These are phyloP conservation scores for Talaromyces sp. DNA, from an alignment of 2,329 filamentous ascomycete species.

Conservation along the genomic window DNA sequence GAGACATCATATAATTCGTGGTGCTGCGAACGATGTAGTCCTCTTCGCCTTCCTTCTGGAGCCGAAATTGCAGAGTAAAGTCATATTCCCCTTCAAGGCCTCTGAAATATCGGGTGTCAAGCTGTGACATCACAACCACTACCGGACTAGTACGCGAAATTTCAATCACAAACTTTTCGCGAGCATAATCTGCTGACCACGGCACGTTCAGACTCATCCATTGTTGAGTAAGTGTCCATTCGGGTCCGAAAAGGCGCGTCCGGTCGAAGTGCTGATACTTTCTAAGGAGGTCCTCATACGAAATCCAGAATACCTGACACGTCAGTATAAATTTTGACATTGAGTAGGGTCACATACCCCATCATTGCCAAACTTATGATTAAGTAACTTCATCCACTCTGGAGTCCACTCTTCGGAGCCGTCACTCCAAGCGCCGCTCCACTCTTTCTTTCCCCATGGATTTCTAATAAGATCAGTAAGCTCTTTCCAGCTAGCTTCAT, in stretches of 20 bases:
- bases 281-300: slow-evolving; percentile 56
- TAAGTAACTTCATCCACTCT: slow-evolving; percentile 69
- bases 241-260: slow-evolving; percentile 58
- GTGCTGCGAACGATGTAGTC: slow-evolving; percentile 58
- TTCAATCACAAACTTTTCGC: slow-evolving; percentile 58
- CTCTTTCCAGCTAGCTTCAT: not conserved
- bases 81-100: slow-evolving; percentile 57
- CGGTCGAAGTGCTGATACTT: slow-evolving; percentile 61
- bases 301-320: slow-evolving; percentile 56
- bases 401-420: slow-evolving; percentile 82
- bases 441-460: slow-evolving; percentile 77
- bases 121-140: slow-evolving; percentile 57
- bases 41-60: slow-evolving; percentile 59
- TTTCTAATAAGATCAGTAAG: slow-evolving; percentile 52
- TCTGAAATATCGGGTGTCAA: slow-evolving; percentile 60
- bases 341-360: slow-evolving; percentile 45
- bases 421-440: slow-evolving; percentile 78
- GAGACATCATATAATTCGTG: slow-evolving; percentile 60
- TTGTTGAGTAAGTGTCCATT: slow-evolving; percentile 59
- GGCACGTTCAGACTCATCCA: slow-evolving; percentile 61
- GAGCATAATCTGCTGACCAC: slow-evolving; percentile 60
- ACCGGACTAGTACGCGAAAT: slow-evolving; percentile 52
- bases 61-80: slow-evolving; percentile 57
- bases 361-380: slow-evolving; percentile 73
- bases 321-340: not conserved